Base-by-base conservation (phyloP, 1,139 yeast genomes). In the Sugiyamaella novakii region DNA sequence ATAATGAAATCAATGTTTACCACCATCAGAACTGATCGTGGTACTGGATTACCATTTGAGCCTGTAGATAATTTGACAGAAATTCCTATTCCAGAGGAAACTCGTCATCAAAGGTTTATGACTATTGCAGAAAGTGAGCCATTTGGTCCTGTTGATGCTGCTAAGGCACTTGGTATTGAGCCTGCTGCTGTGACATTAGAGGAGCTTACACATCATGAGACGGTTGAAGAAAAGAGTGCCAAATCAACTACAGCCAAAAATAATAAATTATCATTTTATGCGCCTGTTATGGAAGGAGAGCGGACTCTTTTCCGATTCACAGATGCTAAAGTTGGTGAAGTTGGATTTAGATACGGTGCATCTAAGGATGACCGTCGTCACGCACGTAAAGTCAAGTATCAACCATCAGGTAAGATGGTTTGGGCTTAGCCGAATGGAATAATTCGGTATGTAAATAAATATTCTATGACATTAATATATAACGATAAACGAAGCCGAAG, bases 131-230 rank as follows among this genome's bases (percentile, higher is more conserved):
- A 92, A 71, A 83, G 91, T 17, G 95, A 89, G 70, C 96, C 96
- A n/a, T 91, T 91, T 67, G 97, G 97, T 3, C 96, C 98, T 5
- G 78, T 89, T 6, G 98, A 92, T 64, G 97, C 98, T n/a, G 96
- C 98, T 45, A 74, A 81, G 53, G 78, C 86, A 38, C 80, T 87
- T 59, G 89, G 79, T 40, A 76, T 91, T 57, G 92, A 87, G 65
- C 95, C 96, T 17, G 97, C 98, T 35, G 78, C 81, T 46, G 81
- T 77, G 39, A 85, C 94, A 3, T 75, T 88, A 59, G 80, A 81
- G 58, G 78, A 78, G 61, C 76, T 87, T 56, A 40, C 44, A 19
- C 45, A 35, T 10, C 79, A 81, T 56, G 73, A 77, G 44, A 77
- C 78, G 41, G 65, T 53, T n/a, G 55, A 47, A 10, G 25, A 22